Base-by-base conservation (phyloP, 2,329 filamentous ascomycete genomes). In the Trichoderma arundinaceum region DNA sequence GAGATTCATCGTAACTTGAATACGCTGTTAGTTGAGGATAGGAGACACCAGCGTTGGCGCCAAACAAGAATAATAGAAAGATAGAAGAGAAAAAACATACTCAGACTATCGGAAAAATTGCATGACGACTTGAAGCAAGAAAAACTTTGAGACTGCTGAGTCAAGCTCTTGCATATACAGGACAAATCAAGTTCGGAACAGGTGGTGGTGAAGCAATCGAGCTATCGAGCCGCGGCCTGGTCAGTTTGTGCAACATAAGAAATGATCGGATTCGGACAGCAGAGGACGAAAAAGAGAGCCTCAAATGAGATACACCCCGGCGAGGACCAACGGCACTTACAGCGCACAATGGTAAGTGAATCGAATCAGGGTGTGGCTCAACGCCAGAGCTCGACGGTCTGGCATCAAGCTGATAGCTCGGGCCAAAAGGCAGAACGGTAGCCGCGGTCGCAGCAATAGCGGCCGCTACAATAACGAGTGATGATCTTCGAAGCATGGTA, bases 101-200 rank as follows among this genome's bases (percentile, higher is more conserved):
- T 13, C 41, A 60, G 41, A 32, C 32, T 48, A n/a, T 65, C 64
- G 6, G 64, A 54, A 13, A 65, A 65, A 32, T 4, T 48, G 56
- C 64, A 65, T 38, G 54, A 60, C 38, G 56, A 6, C 10, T 54
- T 39, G 22, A 65, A 41, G 64, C 64, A 65, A 7, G 64, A 46
- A 2, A 58, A 17, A 13, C 9, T 49, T 28, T 52, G 32, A 28
- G 64, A 39, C n/a, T 38, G 32, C 9, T 32, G 38, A 28, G 56
- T 32, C 39, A 44, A 44, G 41, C 49, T 46, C 54, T 44, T 51
- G 56, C 64, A 65, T 41, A 60, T 19, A 19, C 64, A 65, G 4
- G 64, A 38, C 35, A 39, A 32, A 60, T 60, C 64, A 38, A 51
- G 38, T 3, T 54, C 49, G 2, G 39, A 38, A 41, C 64, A 65